Evolutionary conservation across 2,329 filamentous ascomycete species (phyloP).

Genomic region (Ophiostoma montium): DNA sequence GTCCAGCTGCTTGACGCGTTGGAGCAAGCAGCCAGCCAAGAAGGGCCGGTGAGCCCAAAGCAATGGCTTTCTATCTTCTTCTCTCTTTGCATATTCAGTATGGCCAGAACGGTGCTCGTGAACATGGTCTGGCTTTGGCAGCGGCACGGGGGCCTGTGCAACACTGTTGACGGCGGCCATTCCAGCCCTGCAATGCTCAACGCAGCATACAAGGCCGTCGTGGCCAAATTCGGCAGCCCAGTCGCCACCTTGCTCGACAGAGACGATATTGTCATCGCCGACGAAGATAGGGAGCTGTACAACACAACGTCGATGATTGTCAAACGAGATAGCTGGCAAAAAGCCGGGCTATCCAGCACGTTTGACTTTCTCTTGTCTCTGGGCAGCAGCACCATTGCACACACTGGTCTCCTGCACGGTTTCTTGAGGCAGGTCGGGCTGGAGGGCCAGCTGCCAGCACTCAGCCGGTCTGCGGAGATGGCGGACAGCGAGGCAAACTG

Average conservation of each 20-base stretch:
- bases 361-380: constrained; percentile 36
- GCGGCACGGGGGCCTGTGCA: not conserved
- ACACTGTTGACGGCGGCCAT: not conserved
- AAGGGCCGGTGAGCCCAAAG: constrained; percentile 25
- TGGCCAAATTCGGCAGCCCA: constrained; percentile 32
- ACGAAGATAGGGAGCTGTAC: constrained; percentile 31
- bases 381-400: constrained; percentile 25
- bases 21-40: constrained; percentile 29
- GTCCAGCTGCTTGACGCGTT: constrained; percentile 38
- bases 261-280: constrained; percentile 25
- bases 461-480: not conserved
- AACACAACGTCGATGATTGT: constrained; percentile 30
- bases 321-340: constrained; percentile 31
- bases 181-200: constrained; percentile 22
- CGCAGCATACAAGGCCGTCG: constrained; percentile 36
- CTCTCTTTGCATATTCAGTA: constrained; percentile 44
- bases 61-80: constrained; percentile 38
- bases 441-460: not conserved
- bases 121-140: constrained; percentile 25
- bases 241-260: constrained; percentile 32
- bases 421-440: constrained; percentile 23
- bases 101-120: constrained; percentile 36
- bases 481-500: not conserved
- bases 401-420: constrained; percentile 25
- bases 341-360: constrained; percentile 31